Evolutionary conservation across 2,329 filamentous ascomycete species (phyloP), one percentile per base, ranked within the genome.

Genomic region (Aureobasidium musti): DNA sequence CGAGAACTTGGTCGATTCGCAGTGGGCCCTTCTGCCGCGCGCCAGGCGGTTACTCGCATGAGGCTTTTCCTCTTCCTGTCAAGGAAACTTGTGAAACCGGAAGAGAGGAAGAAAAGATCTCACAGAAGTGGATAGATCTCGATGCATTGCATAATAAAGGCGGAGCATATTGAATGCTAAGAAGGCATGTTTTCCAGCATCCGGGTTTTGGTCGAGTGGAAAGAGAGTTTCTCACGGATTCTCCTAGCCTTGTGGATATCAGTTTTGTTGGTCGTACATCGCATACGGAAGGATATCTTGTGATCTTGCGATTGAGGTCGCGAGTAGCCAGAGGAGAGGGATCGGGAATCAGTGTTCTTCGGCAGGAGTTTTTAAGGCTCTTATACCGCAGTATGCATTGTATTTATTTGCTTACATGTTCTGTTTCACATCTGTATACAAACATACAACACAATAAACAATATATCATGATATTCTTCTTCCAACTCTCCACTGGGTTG

Each of bases 351-450:
- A 19, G 26, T 47, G 41, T 1, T 19, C 5, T 33, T 26, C 7
- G 39, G n/a, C n/a, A 60, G 39, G 28, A 23, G 8, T 10, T 28
- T 7, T 19, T 41, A 19, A 26, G 41, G 23, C 30, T 37, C 57
- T 61, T 61, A 61, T 61, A 49, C 49, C 57, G 10, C 13, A 30
- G 35, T 1, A 37, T 14, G 19, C 3, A 21, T 33, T 47, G 4
- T 13, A 3, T 17, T 26, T 59, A 37, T 47, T 21, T 61, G 41
- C 57, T 61, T 49, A 35, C n/a, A 21, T 47, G 11, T 13, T 28
- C 11, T 60, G 57, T 37, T 61, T 61, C 56, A 60, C 28, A 35
- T 60, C 1, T 61, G 57, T 61, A 61, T 49, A 49, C 41, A 61
- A 61, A 61, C 43, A 61, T n/a, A 26, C 23, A 61, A 45, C 30